phyloP scores from a whole-genome alignment of 306 rosid genomes.

The Chamaecrista fasciculata region DNA sequence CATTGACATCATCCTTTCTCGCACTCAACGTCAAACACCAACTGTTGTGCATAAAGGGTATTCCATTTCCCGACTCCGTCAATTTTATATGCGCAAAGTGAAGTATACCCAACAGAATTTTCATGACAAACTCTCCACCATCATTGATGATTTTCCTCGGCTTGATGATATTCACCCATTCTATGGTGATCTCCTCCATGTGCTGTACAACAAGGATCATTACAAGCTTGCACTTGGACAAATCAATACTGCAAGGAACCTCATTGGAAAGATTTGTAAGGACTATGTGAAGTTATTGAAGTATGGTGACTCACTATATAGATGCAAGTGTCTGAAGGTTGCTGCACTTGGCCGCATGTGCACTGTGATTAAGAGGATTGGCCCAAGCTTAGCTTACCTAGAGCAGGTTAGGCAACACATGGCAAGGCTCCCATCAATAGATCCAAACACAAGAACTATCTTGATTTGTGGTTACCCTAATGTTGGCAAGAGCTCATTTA shows the following conservation, averaged over 20 bases:
- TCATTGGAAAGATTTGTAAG: slow-evolving; percentile 69
- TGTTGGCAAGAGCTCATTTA: slow-evolving; percentile 91
- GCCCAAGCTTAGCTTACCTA: slow-evolving; percentile 85
- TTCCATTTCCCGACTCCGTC: slow-evolving; percentile 73
- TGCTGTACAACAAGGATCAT: slow-evolving; percentile 87
- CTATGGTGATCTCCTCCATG: slow-evolving; percentile 82
- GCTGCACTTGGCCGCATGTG: slow-evolving; percentile 97
- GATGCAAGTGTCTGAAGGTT: slow-evolving; percentile 79
- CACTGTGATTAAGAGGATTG: slow-evolving; percentile 79
- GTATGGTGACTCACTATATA: slow-evolving; percentile 80
- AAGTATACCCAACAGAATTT: slow-evolving; percentile 74
- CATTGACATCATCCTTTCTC: slow-evolving; percentile 75
- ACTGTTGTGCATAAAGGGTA: slow-evolving; percentile 90
- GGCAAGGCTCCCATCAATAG: slow-evolving; percentile 91
- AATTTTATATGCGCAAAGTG: slow-evolving; percentile 85
- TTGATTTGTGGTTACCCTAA: slow-evolving; percentile 91
- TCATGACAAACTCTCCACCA: slow-evolving; percentile 72
- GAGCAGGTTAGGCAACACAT: slow-evolving; percentile 90
- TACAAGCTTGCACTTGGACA: slow-evolving; percentile 97
- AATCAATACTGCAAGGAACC: slow-evolving; percentile 80
- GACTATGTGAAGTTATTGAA: slow-evolving; percentile 79
- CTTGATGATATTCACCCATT: slow-evolving; percentile 80
- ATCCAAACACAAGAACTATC: slow-evolving; percentile 72
- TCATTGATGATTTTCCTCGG: slow-evolving; percentile 82
- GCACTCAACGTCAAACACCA: slow-evolving; percentile 86